phyloP scores from a whole-genome alignment of 371 early-diverging fungal genomes.

The Nematocida sp. region DNA sequence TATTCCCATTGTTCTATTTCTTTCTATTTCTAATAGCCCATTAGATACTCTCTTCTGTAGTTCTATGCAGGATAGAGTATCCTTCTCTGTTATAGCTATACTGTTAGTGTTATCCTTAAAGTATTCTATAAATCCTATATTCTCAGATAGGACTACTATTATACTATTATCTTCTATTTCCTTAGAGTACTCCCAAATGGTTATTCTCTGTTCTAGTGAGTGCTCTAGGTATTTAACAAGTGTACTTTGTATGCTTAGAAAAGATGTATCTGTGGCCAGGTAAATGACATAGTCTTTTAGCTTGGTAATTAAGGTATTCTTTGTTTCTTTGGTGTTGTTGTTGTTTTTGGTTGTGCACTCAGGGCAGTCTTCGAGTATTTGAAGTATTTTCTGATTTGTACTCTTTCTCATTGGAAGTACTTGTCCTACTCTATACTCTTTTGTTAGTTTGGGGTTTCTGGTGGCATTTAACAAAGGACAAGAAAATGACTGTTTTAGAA shows the following conservation, averaged over 20 bases:
- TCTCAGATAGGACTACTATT: conserved; percentile 23
- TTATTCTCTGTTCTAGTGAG: background rate
- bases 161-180: background rate
- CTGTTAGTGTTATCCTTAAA: conserved; percentile 19
- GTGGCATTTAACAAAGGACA: conserved; percentile 25
- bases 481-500: conserved; percentile 34
- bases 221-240: background rate
- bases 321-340: background rate
- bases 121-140: conserved; percentile 35
- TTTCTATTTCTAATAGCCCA: background rate
- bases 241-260: background rate
- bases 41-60: background rate
- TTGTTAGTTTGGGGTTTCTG: conserved; percentile 12
- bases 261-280: conserved; percentile 22
- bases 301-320: background rate
- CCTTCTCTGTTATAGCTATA: background rate
- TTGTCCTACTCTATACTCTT: background rate
- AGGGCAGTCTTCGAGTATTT: background rate
- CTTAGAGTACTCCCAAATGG: background rate
- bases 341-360: no score
- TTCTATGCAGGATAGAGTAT: background rate
- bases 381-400: no score
- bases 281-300: background rate
- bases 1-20: background rate
- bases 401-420: background rate